These are phyloP conservation scores for Cutaneotrichosporon sp. DNA, from an alignment of 1,284 basidiomycete species.

Conservation along the genomic window DNA sequence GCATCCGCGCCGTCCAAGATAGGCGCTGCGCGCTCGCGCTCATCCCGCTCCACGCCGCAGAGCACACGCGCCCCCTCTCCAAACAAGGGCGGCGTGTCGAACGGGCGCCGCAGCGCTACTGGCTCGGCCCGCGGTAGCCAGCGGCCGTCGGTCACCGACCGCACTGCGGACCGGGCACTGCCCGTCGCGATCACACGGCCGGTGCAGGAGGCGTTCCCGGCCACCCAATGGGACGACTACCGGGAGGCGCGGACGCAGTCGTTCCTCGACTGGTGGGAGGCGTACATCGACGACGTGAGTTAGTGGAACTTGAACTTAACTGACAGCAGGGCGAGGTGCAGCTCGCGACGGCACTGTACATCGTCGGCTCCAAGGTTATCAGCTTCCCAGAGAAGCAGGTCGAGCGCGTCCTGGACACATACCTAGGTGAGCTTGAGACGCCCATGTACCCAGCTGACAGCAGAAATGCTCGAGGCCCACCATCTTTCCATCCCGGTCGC, in stretches of 20 bases:
- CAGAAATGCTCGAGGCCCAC: conserved; percentile 42
- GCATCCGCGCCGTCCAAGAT: neutral
- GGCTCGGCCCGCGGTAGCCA: conserved; percentile 10
- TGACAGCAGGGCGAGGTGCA: conserved; percentile 45
- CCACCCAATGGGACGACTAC: conserved; percentile 21
- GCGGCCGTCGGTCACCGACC: conserved; percentile 15
- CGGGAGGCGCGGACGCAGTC: conserved; percentile 16
- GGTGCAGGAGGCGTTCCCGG: conserved; percentile 14
- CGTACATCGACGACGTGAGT: conserved; percentile 47
- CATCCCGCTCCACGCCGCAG: conserved; percentile 23
- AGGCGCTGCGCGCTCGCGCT: conserved; percentile 2
- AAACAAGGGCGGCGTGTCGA: neutral
- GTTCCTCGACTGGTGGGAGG: conserved; percentile 42
- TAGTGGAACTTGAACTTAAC: neutral
- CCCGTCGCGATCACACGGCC: conserved; percentile 13
- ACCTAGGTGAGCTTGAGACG: conserved; percentile 40
- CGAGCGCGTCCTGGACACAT: conserved; percentile 40
- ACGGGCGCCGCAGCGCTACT: conserved; percentile 7
- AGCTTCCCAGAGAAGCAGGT: conserved; percentile 34
- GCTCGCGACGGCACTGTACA: conserved; percentile 36
- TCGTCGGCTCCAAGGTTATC: conserved; percentile 33
- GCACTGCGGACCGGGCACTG: conserved; percentile 15
- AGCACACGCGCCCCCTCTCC: conserved; percentile 22
- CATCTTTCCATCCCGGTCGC: conserved; percentile 34
- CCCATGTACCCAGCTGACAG: neutral